phyloP scores from a whole-genome alignment of 2,329 filamentous ascomycete species.

The Teratosphaeria zuluensis region DNA sequence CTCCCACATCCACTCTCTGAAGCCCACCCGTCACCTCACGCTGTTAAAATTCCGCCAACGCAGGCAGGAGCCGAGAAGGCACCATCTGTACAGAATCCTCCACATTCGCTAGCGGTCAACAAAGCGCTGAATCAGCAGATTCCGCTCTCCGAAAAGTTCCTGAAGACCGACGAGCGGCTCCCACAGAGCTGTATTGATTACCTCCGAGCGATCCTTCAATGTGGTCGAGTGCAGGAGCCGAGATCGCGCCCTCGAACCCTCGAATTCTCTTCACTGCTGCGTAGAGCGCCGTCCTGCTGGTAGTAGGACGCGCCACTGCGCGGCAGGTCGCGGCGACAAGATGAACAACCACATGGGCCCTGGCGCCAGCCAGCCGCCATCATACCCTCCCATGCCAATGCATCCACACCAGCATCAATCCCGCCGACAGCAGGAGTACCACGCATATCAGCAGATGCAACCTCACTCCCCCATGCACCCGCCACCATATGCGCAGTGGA shows the following conservation, averaged over 20 bases:
- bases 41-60: neutral
- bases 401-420: conserved; percentile 21
- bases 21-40: neutral
- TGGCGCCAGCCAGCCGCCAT: conserved; percentile 46
- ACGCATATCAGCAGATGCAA: conserved; percentile 27
- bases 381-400: conserved; percentile 29
- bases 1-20: neutral
- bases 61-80: neutral
- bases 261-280: neutral
- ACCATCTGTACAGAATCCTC: neutral
- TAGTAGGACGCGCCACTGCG: conserved; percentile 5
- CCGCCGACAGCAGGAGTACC: conserved; percentile 30
- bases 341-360: conserved; percentile 73
- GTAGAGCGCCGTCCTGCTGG: neutral
- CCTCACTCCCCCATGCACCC: conserved; percentile 25
- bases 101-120: neutral
- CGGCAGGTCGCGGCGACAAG: conserved; percentile 48
- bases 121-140: neutral
- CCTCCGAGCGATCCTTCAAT: neutral
- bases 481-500: conserved; percentile 9
- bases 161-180: neutral
- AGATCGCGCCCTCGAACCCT: neutral
- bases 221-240: neutral
- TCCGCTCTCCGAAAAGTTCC: neutral
- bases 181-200: neutral